Conservation (phyloP, 2,329 filamentous ascomycete genomes). For the Magnaporthales sp. region DNA sequence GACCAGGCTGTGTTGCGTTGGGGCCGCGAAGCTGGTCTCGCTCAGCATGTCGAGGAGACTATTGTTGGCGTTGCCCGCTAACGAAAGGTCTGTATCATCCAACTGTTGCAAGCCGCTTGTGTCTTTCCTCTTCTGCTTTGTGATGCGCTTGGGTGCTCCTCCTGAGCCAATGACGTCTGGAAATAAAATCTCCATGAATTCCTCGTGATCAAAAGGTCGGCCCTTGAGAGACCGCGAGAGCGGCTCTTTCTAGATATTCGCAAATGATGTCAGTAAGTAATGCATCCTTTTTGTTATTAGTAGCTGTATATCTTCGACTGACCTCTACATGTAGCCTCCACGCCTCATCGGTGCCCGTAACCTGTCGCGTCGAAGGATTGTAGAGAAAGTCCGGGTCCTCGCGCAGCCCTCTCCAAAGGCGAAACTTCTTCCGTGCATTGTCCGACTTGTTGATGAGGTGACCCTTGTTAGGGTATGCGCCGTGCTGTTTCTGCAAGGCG, state of each 20-base stretch:
- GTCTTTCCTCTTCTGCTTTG: slow-evolving; percentile 42
- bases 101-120: slow-evolving; percentile 32
- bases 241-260: slow-evolving; percentile 39
- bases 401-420: slow-evolving; percentile 49
- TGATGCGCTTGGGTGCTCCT: slow-evolving; percentile 49
- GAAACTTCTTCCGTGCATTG: slow-evolving; percentile 54
- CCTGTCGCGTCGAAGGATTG: slow-evolving; percentile 38
- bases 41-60: slow-evolving; percentile 35
- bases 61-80: slow-evolving; percentile 24
- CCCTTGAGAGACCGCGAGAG: slow-evolving; percentile 47
- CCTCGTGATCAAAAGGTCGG: slow-evolving; percentile 50
- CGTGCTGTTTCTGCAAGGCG: slow-evolving; percentile 45
- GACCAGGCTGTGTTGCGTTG: slow-evolving; percentile 6
- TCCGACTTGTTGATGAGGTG: slow-evolving; percentile 57
- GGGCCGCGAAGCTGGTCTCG: slow-evolving; percentile 20
- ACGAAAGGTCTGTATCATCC: slow-evolving; percentile 32
- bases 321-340: slow-evolving; percentile 51
- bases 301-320: slow-evolving; percentile 14
- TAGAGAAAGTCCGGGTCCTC: slow-evolving; percentile 50
- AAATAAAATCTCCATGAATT: slow-evolving; percentile 52
- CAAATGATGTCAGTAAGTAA: slow-evolving; percentile 11
- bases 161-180: slow-evolving; percentile 52
- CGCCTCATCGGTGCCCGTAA: slow-evolving; percentile 47
- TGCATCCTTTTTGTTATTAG: not conserved
- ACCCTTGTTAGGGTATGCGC: slow-evolving; percentile 49